phyloP scores from a whole-genome alignment of 345 rosid genomes.

The Eucalyptus regnans region DNA sequence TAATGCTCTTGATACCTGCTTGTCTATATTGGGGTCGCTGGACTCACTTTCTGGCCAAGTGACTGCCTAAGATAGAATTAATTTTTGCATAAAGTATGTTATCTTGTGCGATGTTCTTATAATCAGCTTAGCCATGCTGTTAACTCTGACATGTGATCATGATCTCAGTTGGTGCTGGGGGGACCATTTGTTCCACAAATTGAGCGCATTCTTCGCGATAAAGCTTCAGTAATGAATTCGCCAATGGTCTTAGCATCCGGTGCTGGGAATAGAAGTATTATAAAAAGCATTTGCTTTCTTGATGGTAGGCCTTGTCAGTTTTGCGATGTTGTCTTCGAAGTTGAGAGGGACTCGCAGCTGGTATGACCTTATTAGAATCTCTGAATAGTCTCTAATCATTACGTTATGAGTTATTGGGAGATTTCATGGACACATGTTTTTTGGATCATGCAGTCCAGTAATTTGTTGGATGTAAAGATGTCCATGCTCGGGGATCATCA shows the following conservation, averaged over 20 bases:
- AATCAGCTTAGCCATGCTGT: background rate
- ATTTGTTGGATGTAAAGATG: conserved; percentile 49
- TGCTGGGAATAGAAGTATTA: conserved; percentile 29
- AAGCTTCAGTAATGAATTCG: conserved; percentile 49
- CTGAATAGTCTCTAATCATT: background rate
- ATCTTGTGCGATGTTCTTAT: background rate
- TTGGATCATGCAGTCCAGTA: conserved; percentile 28
- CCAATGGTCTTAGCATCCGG: conserved; percentile 49
- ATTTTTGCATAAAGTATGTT: background rate
- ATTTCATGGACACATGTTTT: background rate
- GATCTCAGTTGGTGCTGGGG: conserved; percentile 50
- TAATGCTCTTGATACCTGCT: background rate
- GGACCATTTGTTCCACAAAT: conserved; percentile 86
- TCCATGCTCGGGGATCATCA: conserved; percentile 84
- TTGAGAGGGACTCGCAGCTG: conserved; percentile 27
- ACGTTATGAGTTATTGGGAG: background rate
- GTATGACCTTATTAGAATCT: conserved; percentile 20
- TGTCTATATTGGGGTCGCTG: background rate
- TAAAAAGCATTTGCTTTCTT: conserved; percentile 27
- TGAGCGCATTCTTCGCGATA: conserved; percentile 43
- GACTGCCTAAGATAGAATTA: background rate
- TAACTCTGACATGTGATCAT: background rate
- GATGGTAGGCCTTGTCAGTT: conserved; percentile 43
- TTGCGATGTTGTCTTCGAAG: conserved; percentile 44
- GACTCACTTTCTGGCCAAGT: background rate